Base-by-base conservation (phyloP, 2,329 filamentous ascomycete genomes). In the Dothideomycetidae sp. region DNA sequence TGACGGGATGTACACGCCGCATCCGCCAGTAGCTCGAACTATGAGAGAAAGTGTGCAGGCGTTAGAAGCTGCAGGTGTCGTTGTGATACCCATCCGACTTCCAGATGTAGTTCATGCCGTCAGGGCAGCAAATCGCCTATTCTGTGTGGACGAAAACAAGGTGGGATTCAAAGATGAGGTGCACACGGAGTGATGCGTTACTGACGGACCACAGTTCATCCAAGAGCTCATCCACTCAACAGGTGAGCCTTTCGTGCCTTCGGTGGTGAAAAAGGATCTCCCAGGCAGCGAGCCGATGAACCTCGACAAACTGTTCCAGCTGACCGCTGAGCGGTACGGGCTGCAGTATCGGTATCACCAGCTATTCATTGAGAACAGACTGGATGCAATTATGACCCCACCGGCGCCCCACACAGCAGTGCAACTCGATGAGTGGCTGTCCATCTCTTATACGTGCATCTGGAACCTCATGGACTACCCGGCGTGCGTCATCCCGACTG, bases 361-460 rank as follows among this genome's bases (percentile, higher is more conserved):
- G 9, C 36, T 52, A 14, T 52, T 43, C 38, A 28, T 31, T 19
- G 37, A 36, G 15, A 42, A 46, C 19, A 16, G 36, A 14, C 23
- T 49, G 10, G 47, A 50, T 40, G 48, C 46, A 13, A 42, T 50
- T 29, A 31, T 49, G 5, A 32, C 45, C 21, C 48, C 45, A 9
- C 36, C 44, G 19, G 46, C 45, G 10, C 44, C 47, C 5, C 46
- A 48, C 29, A 45, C 43, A 26, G 47, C 46, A 3, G 28, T 45
- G 11, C 39, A 36, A 13, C 45, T 48, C 18, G 51, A 56, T 37
- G 41, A 40, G 16, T 50, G 48, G 48, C 42, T 31, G 4, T 37
- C 41, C 3, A 39, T 39, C 14, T 42, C 36, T 7, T 48, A 47
- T 31, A 48, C 45, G 3, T 40, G 37, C 23, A 19, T 44, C 7